Percentiles rank a stretch among this genome's conserved stretches.
phyloP scores from a whole-genome alignment of 345 rosid genomes.

The Draba incana region DNA sequence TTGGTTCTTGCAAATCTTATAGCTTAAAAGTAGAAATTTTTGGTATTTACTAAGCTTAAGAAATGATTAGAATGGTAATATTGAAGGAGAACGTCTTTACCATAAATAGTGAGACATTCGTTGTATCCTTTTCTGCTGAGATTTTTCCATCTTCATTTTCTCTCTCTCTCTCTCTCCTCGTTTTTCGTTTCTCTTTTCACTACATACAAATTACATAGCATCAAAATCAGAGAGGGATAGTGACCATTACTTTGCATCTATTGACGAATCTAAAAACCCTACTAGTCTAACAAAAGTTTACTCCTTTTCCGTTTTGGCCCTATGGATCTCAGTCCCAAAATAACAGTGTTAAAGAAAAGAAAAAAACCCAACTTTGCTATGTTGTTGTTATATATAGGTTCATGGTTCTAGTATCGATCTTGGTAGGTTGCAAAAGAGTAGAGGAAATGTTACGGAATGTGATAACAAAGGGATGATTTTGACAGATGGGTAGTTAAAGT shows the following conservation, averaged over 20 bases:
- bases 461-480: conserved; percentile 16
- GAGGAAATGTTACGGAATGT: conserved; percentile 22
- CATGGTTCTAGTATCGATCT: conserved; percentile 12
- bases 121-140: conserved; percentile 18
- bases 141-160: conserved; percentile 12
- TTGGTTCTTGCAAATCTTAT: conserved; percentile 18
- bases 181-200: background rate
- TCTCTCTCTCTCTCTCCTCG: background rate
- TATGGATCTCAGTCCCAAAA: conserved; percentile 19
- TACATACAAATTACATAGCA: conserved; percentile 15
- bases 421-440: conserved; percentile 4
- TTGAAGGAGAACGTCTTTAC: conserved; percentile 11
- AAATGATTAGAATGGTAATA: background rate
- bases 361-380: too few relatives aligned
- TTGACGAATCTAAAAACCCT: conserved; percentile 27
- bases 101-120: conserved; percentile 24
- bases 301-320: background rate
- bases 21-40: conserved; percentile 9
- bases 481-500: conserved; percentile 26
- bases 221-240: conserved; percentile 11
- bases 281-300: background rate
- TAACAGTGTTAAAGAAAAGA: background rate
- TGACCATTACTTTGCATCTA: conserved; percentile 9
- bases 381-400: background rate
- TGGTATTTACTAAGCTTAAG: background rate